Evolutionary conservation across 2,329 filamentous ascomycete genomes (phyloP).

Genomic region (Aspergillus brasiliensis): DNA sequence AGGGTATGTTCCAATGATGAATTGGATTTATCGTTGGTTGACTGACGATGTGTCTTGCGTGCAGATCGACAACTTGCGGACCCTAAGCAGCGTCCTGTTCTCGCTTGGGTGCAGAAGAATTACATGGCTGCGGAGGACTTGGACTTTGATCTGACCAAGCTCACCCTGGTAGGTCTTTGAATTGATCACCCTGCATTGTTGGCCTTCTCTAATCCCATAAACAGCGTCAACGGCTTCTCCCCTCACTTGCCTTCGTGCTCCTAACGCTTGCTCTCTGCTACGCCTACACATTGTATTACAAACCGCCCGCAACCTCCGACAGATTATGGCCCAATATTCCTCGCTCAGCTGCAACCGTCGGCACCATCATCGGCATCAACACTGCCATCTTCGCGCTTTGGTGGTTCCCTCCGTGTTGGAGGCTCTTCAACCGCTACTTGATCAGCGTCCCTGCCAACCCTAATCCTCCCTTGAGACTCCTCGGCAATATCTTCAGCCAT

Average conservation of each 20-base stretch:
- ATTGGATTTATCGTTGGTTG: background rate
- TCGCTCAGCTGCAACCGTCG: constrained; percentile 55
- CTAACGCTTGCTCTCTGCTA: constrained; percentile 46
- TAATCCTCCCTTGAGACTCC: constrained; percentile 52
- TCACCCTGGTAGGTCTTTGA: constrained; percentile 37
- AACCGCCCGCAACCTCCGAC: constrained; percentile 49
- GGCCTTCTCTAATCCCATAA: background rate
- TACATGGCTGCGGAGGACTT: constrained; percentile 41
- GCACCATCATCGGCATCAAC: constrained; percentile 54
- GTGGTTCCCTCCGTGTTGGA: constrained; percentile 57
- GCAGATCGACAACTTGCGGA: constrained; percentile 43
- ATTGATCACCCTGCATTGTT: background rate
- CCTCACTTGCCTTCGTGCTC: constrained; percentile 44
- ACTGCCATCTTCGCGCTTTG: constrained; percentile 54
- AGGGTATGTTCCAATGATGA: background rate
- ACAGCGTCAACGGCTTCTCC: constrained; percentile 49
- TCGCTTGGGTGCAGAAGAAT: constrained; percentile 48
- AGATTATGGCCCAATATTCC: constrained; percentile 54
- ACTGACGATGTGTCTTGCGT: constrained; percentile 10
- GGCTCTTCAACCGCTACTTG: constrained; percentile 59
- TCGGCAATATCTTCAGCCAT: constrained; percentile 62
- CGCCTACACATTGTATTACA: constrained; percentile 52
- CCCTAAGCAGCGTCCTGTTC: constrained; percentile 39
- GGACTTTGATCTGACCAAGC: constrained; percentile 34
- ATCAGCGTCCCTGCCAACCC: constrained; percentile 56